Evolutionary conservation across 352 stramenopile genomes (phyloP), one percentile per base, ranked within the genome.

Genomic region (Pythium insidiosum): DNA sequence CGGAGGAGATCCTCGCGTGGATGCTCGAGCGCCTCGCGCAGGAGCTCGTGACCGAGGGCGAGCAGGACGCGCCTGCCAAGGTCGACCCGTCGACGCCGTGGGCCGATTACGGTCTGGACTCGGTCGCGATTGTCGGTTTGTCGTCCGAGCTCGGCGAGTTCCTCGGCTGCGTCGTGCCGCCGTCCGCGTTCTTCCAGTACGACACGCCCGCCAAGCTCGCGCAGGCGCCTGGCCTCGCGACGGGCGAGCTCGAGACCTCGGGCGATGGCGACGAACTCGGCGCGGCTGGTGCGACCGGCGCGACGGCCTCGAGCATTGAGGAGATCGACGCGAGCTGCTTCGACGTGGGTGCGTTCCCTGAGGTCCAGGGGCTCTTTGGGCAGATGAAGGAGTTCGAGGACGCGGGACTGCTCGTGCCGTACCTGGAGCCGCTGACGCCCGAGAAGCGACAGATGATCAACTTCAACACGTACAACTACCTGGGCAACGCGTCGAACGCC

Each of bases 381-480:
- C 76, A 88, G 49, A 88, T 91, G 68, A 66, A 81, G 23, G 64
- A 91, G 48, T 84, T 91, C 31, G 61, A 82, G 35, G 53, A 65
- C 28, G 75, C 75, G n/a, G 79, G 79, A 24, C 57, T 91, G 44
- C 52, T 52, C 6, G 70, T 90, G 24, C 74, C 74, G 37, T 90
- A 70, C 38, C 53, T 90, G 31, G 77, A 90, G 36, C 74, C 70
- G 20, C 53, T 90, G 4, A 87, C 74, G 21, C 52, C 70, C 1
- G 73, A 79, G 43, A 87, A 82, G 60, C 66, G 74, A 11, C 62
- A 69, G 34, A 84, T 84, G 69, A 65, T 74, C 21, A 91, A 91
- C 70, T 88, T 87, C 56, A 88, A 88, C 63, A 88, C 78, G 36
- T 90, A 90, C 66, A 90, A 90, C 47, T 90, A 90, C 47, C 63